Evolutionary conservation across 495 filamentous ascomycete genomes (phyloP).

Genomic region (Daldinia concentrica): DNA sequence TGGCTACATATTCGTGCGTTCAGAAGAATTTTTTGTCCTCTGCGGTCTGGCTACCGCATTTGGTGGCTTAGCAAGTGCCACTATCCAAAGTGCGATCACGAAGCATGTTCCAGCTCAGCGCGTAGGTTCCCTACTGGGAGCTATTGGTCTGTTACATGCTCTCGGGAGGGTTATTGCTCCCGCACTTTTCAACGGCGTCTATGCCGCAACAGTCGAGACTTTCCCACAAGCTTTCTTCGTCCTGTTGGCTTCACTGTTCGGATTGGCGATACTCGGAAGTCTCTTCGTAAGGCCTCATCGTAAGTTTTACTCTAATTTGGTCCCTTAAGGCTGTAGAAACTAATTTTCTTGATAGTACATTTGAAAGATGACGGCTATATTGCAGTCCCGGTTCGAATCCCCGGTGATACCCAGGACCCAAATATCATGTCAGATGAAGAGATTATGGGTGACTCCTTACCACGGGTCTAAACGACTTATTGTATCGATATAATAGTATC

Average conservation of each 20-base stretch:
- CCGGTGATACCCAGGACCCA: slow-evolving; percentile 21
- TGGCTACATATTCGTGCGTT: slow-evolving; percentile 73
- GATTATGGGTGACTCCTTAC: slow-evolving; percentile 37
- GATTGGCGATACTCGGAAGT: slow-evolving; percentile 68
- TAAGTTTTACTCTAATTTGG: slow-evolving; percentile 54
- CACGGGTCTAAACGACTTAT: slow-evolving; percentile 26
- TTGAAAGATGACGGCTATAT: slow-evolving; percentile 36
- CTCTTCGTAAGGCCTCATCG: slow-evolving; percentile 77
- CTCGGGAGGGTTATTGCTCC: slow-evolving; percentile 81
- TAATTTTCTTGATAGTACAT: slow-evolving; percentile 29
- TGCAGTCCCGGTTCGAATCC: slow-evolving; percentile 28
- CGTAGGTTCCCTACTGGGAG: slow-evolving; percentile 86
- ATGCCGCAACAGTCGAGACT: slow-evolving; percentile 78
- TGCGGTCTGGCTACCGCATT: slow-evolving; percentile 77
- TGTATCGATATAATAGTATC: not conserved
- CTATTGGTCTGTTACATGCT: slow-evolving; percentile 85
- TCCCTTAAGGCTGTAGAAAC: not conserved
- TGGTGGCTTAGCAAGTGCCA: slow-evolving; percentile 86
- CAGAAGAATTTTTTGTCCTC: slow-evolving; percentile 64
- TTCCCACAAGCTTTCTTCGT: slow-evolving; percentile 87
- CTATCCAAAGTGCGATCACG: slow-evolving; percentile 80
- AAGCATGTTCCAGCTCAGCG: slow-evolving; percentile 87
- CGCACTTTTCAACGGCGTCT: slow-evolving; percentile 83
- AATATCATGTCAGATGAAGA: slow-evolving; percentile 44
- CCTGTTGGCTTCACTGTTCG: slow-evolving; percentile 72